phyloP scores from a whole-genome alignment of 2,329 filamentous ascomycete genomes.

The Dactylellina drechsleri region DNA sequence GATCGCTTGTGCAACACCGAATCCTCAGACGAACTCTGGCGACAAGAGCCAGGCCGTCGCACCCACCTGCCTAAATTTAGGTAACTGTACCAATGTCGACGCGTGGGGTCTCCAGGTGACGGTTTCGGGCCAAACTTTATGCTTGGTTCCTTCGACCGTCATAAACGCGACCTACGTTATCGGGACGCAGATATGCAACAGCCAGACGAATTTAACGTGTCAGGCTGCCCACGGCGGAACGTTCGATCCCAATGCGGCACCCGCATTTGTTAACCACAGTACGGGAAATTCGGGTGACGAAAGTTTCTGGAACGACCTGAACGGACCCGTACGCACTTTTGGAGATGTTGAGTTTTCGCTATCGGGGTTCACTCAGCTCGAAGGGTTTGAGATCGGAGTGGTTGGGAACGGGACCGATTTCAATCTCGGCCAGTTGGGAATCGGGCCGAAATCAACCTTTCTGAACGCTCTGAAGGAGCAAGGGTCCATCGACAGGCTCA shows the following conservation, averaged over 20 bases:
- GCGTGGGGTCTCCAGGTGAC: slow-evolving; percentile 48
- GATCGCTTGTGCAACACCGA: slow-evolving; percentile 22
- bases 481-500: slow-evolving; percentile 35
- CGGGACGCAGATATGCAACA: slow-evolving; percentile 45
- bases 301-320: slow-evolving; percentile 44
- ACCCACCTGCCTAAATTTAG: slow-evolving; percentile 44
- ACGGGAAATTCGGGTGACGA: slow-evolving; percentile 23
- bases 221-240: slow-evolving; percentile 44
- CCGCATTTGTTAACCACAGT: slow-evolving; percentile 17
- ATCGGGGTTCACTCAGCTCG: slow-evolving; percentile 40
- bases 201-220: slow-evolving; percentile 41
- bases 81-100: slow-evolving; percentile 51
- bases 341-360: slow-evolving; percentile 45
- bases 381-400: slow-evolving; percentile 43
- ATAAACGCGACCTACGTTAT: slow-evolving; percentile 46
- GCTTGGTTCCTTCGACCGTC: slow-evolving; percentile 47
- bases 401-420: slow-evolving; percentile 45
- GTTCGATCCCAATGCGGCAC: slow-evolving; percentile 13
- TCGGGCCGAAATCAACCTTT: slow-evolving; percentile 41
- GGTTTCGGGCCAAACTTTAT: slow-evolving; percentile 36
- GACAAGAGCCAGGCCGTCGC: slow-evolving; percentile 11
- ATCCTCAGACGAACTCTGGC: slow-evolving; percentile 2
- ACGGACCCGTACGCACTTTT: slow-evolving; percentile 40
- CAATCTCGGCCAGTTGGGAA: slow-evolving; percentile 45
- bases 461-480: slow-evolving; percentile 37